Percentiles rank a stretch among this genome's conserved stretches.
Conservation (phyloP, 2,329 filamentous ascomycete genomes). For the Beauveria varroae region DNA sequence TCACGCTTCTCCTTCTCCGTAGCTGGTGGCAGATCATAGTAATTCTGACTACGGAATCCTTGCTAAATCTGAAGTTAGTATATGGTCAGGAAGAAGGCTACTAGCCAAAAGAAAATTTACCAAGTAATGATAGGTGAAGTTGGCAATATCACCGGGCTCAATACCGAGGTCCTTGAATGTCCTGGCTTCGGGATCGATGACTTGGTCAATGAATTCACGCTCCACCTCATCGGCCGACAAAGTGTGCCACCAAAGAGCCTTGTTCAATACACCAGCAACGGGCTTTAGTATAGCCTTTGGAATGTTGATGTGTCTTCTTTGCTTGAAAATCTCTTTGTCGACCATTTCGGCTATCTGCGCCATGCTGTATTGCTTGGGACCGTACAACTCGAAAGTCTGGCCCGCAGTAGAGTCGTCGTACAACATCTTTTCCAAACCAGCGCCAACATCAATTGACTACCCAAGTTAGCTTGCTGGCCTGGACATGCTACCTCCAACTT, state of each 20-base stretch:
- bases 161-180: conserved; percentile 93
- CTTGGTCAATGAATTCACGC: conserved; percentile 86
- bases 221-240: conserved; percentile 80
- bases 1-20: conserved; percentile 92
- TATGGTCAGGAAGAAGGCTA: background rate
- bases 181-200: conserved; percentile 84
- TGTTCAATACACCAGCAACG: conserved; percentile 66
- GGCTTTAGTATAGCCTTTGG: conserved; percentile 77
- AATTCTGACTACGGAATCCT: conserved; percentile 80
- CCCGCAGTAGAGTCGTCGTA: conserved; percentile 85
- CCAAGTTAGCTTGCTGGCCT: background rate
- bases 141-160: conserved; percentile 76
- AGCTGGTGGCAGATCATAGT: conserved; percentile 88
- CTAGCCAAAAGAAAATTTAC: conserved; percentile 43
- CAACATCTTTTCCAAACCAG: conserved; percentile 81
- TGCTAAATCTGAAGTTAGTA: conserved; percentile 49
- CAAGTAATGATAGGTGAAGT: conserved; percentile 89
- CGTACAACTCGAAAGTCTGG: conserved; percentile 91
- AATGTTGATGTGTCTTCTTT: conserved; percentile 83
- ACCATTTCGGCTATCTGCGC: conserved; percentile 81
- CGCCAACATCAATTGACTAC: conserved; percentile 80
- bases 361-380: conserved; percentile 86
- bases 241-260: conserved; percentile 80
- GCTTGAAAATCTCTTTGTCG: conserved; percentile 86
- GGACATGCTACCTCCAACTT: conserved; percentile 22